Conservation (phyloP, 176 grass and related monocot species). For the Puccinellia tenuiflora region DNA sequence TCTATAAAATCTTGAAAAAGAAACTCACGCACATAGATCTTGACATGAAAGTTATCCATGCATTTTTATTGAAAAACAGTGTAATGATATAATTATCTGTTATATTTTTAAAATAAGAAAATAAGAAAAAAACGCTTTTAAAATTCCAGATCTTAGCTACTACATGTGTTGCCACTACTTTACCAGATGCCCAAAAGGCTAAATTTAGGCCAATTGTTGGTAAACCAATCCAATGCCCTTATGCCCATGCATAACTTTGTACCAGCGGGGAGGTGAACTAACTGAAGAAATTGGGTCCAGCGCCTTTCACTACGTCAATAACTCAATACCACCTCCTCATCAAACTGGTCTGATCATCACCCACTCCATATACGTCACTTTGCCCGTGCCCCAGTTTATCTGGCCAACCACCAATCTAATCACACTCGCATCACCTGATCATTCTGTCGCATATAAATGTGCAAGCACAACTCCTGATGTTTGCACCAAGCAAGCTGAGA, state of each 20-base stretch:
- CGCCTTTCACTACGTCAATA: not conserved
- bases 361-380: not conserved
- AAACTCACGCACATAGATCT: too few relatives aligned
- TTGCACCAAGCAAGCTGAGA: slow-evolving; percentile 7
- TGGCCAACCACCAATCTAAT: slow-evolving; percentile 13
- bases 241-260: not conserved
- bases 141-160: not conserved
- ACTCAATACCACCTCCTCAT: not conserved
- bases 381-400: not conserved
- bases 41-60: too few relatives aligned
- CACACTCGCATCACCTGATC: not conserved
- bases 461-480: not conserved
- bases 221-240: not conserved
- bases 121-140: too few relatives aligned
- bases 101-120: too few relatives aligned
- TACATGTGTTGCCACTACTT: not conserved
- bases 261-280: slow-evolving; percentile 5
- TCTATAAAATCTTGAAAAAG: too few relatives aligned
- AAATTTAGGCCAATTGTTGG: not conserved
- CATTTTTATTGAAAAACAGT: too few relatives aligned
- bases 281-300: not conserved
- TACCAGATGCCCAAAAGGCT: not conserved
- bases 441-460: not conserved
- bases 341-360: not conserved
- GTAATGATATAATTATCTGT: too few relatives aligned